Evolutionary conservation across 148 eudicot species (phyloP).

Genomic region (Dysphania ambrosioides): DNA sequence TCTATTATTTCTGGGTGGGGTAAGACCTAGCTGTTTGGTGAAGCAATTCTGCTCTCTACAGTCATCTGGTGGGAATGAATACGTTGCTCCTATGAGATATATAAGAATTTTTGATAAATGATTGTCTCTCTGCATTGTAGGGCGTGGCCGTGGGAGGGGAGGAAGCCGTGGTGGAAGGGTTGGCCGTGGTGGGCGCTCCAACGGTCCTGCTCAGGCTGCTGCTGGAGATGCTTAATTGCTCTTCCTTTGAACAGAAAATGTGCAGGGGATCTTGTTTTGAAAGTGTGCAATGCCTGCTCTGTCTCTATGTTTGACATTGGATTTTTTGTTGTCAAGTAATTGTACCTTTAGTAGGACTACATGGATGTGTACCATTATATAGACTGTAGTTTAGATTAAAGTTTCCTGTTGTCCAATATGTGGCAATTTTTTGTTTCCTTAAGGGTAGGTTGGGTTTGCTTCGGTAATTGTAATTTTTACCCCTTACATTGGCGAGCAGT

Average conservation of each 20-base stretch:
- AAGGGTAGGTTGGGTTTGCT: constrained; percentile 30
- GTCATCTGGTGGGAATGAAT: not conserved
- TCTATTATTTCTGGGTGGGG: not conserved
- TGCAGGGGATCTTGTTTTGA: constrained; percentile 35
- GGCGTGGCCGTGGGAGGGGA: constrained; percentile 81
- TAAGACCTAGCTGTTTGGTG: not conserved
- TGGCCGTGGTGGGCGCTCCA: constrained; percentile 55
- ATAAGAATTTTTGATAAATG: not conserved
- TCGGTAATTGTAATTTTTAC: constrained; percentile 32
- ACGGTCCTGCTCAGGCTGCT: constrained; percentile 50
- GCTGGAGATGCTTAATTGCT: constrained; percentile 44
- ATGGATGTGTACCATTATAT: constrained; percentile 44
- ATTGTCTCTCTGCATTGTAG: constrained; percentile 22
- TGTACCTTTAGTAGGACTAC: constrained; percentile 41
- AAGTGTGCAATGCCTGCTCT: constrained; percentile 51
- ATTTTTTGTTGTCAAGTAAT: constrained; percentile 29
- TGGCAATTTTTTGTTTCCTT: constrained; percentile 27
- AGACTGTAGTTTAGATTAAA: constrained; percentile 43
- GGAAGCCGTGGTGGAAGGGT: constrained; percentile 78
- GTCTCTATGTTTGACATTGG: constrained; percentile 38
- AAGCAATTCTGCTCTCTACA: not conserved
- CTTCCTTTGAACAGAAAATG: constrained; percentile 12
- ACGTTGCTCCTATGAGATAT: not conserved
- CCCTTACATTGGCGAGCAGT: constrained; percentile 45
- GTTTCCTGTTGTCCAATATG: constrained; percentile 13